Base-by-base conservation (phyloP, 768 basidiomycete species). In the Dioszegia crocea region DNA sequence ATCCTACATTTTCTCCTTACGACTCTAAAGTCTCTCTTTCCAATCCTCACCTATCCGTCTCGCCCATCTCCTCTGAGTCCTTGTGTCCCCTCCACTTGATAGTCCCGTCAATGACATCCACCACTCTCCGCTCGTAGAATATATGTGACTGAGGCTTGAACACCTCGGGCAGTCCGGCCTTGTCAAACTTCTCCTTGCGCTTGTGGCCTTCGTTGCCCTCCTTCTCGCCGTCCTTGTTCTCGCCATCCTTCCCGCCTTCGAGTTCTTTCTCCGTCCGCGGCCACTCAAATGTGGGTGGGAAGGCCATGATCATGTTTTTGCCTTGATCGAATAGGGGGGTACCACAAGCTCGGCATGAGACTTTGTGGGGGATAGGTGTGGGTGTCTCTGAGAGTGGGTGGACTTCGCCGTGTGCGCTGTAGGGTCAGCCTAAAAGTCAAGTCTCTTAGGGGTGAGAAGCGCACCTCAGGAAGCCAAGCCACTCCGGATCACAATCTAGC, bases 271-370 rank as follows among this genome's bases (percentile, higher is more conserved):
- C 51, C 4, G 63, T 62, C 36, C 70, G 63, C 2, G 63, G 57
- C 47, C 59, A 72, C 40, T 72, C 70, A 39, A 72, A 72, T 2
- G 57, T 55, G 5, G 70, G 70, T 23, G 70, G 70, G 51, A 69
- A 72, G 38, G 70, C 67, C 61, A 72, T 68, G 45, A 68, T 62
- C 70, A 72, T 72, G 49, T 72, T 72, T 39, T 60, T 41, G 31
- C 70, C 70, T 61, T 72, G 67, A 56, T 72, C 70, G 36, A 72
- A 56, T 23, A 72, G 56, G 14, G 67, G 65, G 4, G 61, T 59
- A 17, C 70, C 70, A 40, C 70, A 72, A 12, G 70, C 70, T 30
- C 67, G 47, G 48, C 70, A 72, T 3, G 70, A 69, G 19, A 66
- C 61, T 57, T 72, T 72, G 24, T 62, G 59, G 4, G 70, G 70